These are phyloP conservation scores for Globisporangium recalcitrans DNA, from an alignment of 352 stramenopile species.

Conservation along the genomic window DNA sequence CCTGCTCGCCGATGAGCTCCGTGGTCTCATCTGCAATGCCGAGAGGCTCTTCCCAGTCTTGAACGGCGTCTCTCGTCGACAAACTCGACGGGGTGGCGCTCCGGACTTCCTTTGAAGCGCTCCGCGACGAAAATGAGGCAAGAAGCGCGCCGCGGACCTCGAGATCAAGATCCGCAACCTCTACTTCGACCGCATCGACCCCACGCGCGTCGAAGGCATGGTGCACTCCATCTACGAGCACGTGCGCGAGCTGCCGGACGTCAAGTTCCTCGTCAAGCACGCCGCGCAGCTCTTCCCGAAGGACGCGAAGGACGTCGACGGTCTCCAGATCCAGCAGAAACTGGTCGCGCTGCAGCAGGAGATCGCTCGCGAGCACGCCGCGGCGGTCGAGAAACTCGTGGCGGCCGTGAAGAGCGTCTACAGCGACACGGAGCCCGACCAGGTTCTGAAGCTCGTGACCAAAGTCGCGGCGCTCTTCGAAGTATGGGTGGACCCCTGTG, in stretches of 20 bases:
- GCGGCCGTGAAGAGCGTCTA: slow-evolving; percentile 59
- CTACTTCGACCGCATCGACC: slow-evolving; percentile 89
- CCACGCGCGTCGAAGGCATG: slow-evolving; percentile 67
- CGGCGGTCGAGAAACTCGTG: slow-evolving; percentile 66
- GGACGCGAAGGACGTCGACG: slow-evolving; percentile 61
- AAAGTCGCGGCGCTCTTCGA: slow-evolving; percentile 73
- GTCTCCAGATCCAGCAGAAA: slow-evolving; percentile 40
- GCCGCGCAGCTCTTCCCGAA: slow-evolving; percentile 64
- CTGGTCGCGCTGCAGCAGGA: slow-evolving; percentile 66
- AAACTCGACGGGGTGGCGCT: slow-evolving; percentile 26
- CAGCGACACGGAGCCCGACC: slow-evolving; percentile 70
- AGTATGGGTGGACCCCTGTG: too few relatives aligned
- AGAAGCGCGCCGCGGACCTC: slow-evolving; percentile 78
- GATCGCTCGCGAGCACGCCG: slow-evolving; percentile 49
- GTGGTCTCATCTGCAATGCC: slow-evolving; percentile 77
- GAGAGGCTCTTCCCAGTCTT: slow-evolving; percentile 65
- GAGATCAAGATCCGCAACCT: slow-evolving; percentile 87
- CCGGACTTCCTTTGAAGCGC: slow-evolving; percentile 31
- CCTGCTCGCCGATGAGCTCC: slow-evolving; percentile 54
- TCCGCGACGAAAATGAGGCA: slow-evolving; percentile 52
- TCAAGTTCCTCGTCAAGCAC: slow-evolving; percentile 82
- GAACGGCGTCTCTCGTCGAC: slow-evolving; percentile 20
- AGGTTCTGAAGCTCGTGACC: slow-evolving; percentile 46
- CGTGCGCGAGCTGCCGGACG: slow-evolving; percentile 57
- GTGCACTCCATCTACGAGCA: slow-evolving; percentile 79